Evolutionary conservation across 805 yeast genomes (phyloP).

Genomic region (Lachancea nothofagi): DNA sequence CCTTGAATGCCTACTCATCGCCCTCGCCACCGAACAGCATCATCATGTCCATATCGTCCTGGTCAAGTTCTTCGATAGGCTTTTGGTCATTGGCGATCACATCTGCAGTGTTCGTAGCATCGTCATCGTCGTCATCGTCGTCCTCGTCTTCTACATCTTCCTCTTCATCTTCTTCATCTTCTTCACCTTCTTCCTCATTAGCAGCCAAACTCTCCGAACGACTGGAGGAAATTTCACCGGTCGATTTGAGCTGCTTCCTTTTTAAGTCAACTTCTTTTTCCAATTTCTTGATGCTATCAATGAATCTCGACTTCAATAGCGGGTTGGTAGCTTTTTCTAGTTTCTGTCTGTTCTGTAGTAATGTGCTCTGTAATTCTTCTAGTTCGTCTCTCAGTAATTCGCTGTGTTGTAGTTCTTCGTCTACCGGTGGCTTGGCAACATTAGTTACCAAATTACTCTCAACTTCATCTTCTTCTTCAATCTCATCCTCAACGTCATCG

Average conservation of each 20-base stretch:
- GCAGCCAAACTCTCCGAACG: slow-evolving; percentile 17
- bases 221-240: slow-evolving; percentile 26
- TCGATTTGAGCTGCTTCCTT: slow-evolving; percentile 52
- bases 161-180: slow-evolving; percentile 30
- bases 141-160: slow-evolving; percentile 34
- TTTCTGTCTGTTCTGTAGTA: slow-evolving; percentile 67
- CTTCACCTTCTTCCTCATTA: slow-evolving; percentile 34
- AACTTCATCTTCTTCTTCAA: slow-evolving; percentile 42
- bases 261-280: slow-evolving; percentile 79
- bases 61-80: slow-evolving; percentile 27
- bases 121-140: slow-evolving; percentile 28
- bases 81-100: no score
- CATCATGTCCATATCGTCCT: slow-evolving; percentile 35
- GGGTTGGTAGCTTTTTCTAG: slow-evolving; percentile 72
- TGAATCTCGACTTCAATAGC: slow-evolving; percentile 78
- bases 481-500: slow-evolving; percentile 42
- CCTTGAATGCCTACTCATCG: slow-evolving; percentile 15
- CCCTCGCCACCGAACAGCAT: slow-evolving; percentile 35
- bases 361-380: slow-evolving; percentile 69
- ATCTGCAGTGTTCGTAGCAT: slow-evolving; percentile 4
- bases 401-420: slow-evolving; percentile 56
- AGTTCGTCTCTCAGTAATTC: slow-evolving; percentile 83
- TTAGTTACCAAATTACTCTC: not conserved
- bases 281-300: slow-evolving; percentile 71
- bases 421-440: slow-evolving; percentile 44